Evolutionary conservation across 2,329 filamentous ascomycete genomes (phyloP), one percentile per base, ranked within the genome.

Genomic region (Colletotrichum abscissum): DNA sequence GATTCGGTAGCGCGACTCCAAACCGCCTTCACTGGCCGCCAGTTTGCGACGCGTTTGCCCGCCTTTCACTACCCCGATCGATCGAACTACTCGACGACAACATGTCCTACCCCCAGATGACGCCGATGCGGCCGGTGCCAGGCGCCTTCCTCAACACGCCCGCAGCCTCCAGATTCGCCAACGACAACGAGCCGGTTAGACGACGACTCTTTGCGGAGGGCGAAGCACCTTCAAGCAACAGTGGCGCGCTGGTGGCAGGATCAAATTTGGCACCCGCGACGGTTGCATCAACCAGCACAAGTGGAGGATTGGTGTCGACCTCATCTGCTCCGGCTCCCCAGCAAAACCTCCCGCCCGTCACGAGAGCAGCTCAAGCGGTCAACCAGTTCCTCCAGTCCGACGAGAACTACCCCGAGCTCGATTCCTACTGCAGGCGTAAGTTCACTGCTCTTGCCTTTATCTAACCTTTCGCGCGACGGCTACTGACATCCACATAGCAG

Each of bases 401-500:
- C 80, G 91, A 92, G 78, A 91, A 91, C 79, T 99, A 95, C 80
- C 95, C 95, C 7, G 94, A 97, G 76, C 86, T 99, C 22, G 96
- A 98, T 81, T 93, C 91, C 71, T 98, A 98, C 84, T 92, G 97
- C 78, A 91, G 92, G 84, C 94, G 95, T 97, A 87, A 88, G 94
- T 89, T 2, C 0, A 11, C 5, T 55, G 4, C 3, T 3, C 19
- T 24, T 7, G 19, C 4, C 5, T 8, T 28, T 5, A n/a, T 56
- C 3, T 9, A 4, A 3, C 12, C 19, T 0, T 7, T 26, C 7
- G 57, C 22, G 12, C 24, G 30, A 49, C 35, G 16, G 30, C 16
- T 75, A 69, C 81, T 83, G 72, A 82, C 76, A n/a, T 38, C n/a
- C 42, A 5, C 52, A 75, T 69, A 97, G 94, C 95, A 85, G 95